phyloP scores from a whole-genome alignment of 345 rosid genomes.

The Citrus unshiu region DNA sequence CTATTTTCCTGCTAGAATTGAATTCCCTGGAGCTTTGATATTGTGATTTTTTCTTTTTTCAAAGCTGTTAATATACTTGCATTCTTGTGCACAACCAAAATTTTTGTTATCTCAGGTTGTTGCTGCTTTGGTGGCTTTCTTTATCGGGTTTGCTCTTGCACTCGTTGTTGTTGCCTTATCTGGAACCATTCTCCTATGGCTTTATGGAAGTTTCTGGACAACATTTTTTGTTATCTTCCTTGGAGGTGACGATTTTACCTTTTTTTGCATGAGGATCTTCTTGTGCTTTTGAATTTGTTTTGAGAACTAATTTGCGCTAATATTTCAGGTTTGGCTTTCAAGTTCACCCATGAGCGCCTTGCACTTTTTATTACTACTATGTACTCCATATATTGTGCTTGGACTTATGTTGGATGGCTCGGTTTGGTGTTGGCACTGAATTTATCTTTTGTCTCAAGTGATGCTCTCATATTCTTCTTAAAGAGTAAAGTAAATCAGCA shows the following conservation, averaged over 20 bases:
- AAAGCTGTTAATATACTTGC: background rate
- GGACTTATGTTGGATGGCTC: slow-evolving; percentile 79
- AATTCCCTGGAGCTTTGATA: background rate
- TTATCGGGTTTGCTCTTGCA: slow-evolving; percentile 64
- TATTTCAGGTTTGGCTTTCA: slow-evolving; percentile 67
- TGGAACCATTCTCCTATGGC: slow-evolving; percentile 69
- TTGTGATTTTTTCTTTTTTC: background rate
- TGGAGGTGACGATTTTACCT: slow-evolving; percentile 51
- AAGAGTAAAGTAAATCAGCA: slow-evolving; percentile 59
- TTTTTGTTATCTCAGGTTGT: slow-evolving; percentile 42
- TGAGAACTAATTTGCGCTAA: slow-evolving; percentile 5
- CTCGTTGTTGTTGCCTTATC: slow-evolving; percentile 54
- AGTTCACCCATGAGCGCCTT: slow-evolving; percentile 63
- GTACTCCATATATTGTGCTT: slow-evolving; percentile 77
- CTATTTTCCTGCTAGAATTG: background rate
- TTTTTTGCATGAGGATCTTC: background rate
- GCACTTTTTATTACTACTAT: slow-evolving; percentile 56
- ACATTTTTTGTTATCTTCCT: slow-evolving; percentile 56
- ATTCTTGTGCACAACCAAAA: slow-evolving; percentile 12
- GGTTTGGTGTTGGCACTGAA: slow-evolving; percentile 81
- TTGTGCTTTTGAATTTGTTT: background rate
- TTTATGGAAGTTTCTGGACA: slow-evolving; percentile 95
- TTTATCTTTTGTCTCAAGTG: slow-evolving; percentile 90
- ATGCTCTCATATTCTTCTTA: slow-evolving; percentile 68
- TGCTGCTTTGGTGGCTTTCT: slow-evolving; percentile 56